A percentile compares a stretch with the other conserved stretches of the same genome.
Evolutionary conservation across 2,329 filamentous ascomycete species (phyloP).

Genomic region (Colletotrichum godetiae): DNA sequence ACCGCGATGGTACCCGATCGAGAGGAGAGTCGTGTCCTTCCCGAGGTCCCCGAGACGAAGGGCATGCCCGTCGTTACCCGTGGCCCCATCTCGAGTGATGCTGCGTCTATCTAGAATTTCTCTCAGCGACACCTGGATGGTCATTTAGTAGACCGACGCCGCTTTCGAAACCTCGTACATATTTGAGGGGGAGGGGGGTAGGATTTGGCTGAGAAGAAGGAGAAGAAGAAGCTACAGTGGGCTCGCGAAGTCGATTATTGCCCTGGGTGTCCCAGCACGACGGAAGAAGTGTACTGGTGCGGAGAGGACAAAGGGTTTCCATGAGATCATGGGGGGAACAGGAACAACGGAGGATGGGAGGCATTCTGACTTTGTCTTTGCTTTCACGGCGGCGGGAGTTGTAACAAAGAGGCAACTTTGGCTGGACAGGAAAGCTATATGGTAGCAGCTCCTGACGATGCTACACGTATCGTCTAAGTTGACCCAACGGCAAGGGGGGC

Average conservation of each 20-base stretch:
- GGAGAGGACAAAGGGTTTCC: not conserved
- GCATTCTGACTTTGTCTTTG: not conserved
- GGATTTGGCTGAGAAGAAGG: not conserved
- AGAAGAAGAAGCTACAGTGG: not conserved
- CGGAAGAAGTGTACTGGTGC: not conserved
- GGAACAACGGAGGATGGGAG: not conserved
- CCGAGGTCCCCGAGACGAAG: not conserved
- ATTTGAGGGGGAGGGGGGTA: not conserved
- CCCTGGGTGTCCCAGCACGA: not conserved
- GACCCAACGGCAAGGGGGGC: not conserved
- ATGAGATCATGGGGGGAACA: not conserved
- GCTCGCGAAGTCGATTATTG: not conserved
- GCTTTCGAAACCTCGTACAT: too few relatives aligned
- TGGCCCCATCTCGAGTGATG: too few relatives aligned
- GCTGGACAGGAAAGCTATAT: not conserved
- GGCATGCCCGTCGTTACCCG: not conserved
- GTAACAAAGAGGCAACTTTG: not conserved
- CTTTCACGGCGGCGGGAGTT: not conserved
- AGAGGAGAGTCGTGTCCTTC: not conserved
- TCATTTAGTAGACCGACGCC: too few relatives aligned
- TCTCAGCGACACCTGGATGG: too few relatives aligned
- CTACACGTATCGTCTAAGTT: not conserved
- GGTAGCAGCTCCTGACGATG: not conserved
- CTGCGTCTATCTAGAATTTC: too few relatives aligned
- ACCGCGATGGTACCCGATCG: not conserved